Percentiles rank a stretch among this genome's conserved stretches.
Conservation (phyloP, 352 stramenopile species). For the Phytophthora melonis region DNA sequence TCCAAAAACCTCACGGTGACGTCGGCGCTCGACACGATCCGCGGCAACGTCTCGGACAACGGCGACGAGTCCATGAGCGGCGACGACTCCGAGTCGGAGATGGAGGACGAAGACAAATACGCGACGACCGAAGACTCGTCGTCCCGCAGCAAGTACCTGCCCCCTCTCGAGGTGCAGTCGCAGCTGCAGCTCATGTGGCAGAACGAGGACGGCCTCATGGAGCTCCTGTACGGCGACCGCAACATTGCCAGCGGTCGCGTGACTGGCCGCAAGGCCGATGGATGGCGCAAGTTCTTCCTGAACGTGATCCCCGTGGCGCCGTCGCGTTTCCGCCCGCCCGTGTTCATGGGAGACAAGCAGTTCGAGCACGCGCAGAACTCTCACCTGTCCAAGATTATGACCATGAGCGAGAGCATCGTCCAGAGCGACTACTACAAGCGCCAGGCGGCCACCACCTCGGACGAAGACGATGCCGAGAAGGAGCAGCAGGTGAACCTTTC, state of each 20-base stretch:
- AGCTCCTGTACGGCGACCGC: conserved; percentile 93
- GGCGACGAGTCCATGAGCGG: conserved; percentile 46
- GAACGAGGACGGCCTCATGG: conserved; percentile 92
- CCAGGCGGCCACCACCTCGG: conserved; percentile 55
- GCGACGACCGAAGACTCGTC: conserved; percentile 67
- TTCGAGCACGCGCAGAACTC: conserved; percentile 99
- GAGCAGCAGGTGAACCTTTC: conserved; percentile 84
- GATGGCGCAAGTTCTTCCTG: conserved; percentile 96
- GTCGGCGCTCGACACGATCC: conserved; percentile 85
- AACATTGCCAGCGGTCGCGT: conserved; percentile 72
- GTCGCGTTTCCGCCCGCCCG: conserved; percentile 98
- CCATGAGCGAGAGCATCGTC: conserved; percentile 91
- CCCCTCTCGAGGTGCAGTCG: conserved; percentile 95
- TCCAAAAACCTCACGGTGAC: conserved; percentile 86
- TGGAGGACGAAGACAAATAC: conserved; percentile 80
- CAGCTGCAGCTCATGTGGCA: conserved; percentile 97
- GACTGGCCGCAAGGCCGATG: conserved; percentile 62
- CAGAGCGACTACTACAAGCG: conserved; percentile 76
- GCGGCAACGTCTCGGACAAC: conserved; percentile 71
- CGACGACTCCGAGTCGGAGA: conserved; percentile 79
- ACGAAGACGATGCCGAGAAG: conserved; percentile 62
- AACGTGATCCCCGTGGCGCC: conserved; percentile 97
- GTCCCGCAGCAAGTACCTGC: conserved; percentile 94
- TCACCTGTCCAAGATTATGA: conserved; percentile 96
- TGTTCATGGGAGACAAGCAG: conserved; percentile 95